Evolutionary conservation across 1,139 yeast species (phyloP), one percentile per base, ranked within the genome.

Genomic region (Candida mesenterica): DNA sequence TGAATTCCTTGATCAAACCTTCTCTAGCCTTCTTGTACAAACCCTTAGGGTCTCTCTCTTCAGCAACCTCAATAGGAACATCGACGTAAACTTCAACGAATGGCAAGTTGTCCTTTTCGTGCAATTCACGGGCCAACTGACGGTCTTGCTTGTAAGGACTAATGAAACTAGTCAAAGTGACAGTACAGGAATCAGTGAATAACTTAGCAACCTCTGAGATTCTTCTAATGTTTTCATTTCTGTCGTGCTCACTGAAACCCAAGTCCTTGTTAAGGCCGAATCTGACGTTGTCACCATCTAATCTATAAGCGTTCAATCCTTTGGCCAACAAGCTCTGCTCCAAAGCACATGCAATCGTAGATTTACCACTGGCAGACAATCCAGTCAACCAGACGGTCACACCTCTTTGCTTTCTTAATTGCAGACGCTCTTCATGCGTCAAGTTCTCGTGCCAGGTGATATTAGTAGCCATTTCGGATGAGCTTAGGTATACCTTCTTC

Each of bases 31-130:
- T 90, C 65, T 89, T 88, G 70, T 90, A 90, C 49, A 90, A 72
- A 7, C 97, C 97, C 71, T 90, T 90, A 45, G 97, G 97, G 62
- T 90, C 97, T 65, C 97, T 85, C 62, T 86, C 76, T 68, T 90
- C 97, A 36, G 97, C 97, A 42, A 89, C 88, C 51, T 82, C 89
- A 36, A 90, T 72, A 23, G 97, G 97, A 32, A 88, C 96, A 58
- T 90, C 96, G 31, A 90, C 89, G 49, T 66, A 88, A 8, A 90
- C 95, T 67, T 90, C 97, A 39, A 90, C 75, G 52, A 90, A 90
- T 35, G 95, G 92, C 46, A 90, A 68, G 28, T 75, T 74, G 45
- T 82, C 80, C 45, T 81, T 79, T 43, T 75, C 77, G 60, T 90
- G 97, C 49, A 89, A 69, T 57, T 82, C 81, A 56, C 97, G 78